A percentile compares a stretch with the other conserved stretches of the same genome.
Conservation (phyloP, 371 early-diverging fungal genomes). For the Cokeromyces recurvatus region DNA sequence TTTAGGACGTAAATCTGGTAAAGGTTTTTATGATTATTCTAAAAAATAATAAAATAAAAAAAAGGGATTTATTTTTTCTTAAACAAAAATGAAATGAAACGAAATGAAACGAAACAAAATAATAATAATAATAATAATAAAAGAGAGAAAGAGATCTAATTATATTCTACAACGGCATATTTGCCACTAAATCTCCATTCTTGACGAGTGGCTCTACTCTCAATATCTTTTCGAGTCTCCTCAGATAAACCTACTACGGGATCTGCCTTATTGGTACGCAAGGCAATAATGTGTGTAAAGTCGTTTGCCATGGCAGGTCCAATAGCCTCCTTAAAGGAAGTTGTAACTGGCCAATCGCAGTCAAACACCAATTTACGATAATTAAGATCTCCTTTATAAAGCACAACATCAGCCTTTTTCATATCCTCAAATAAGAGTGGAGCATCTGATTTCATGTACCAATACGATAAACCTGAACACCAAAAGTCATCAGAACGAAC, state of each 20-base stretch:
- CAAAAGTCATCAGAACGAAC: constrained; percentile 76
- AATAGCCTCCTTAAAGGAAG: constrained; percentile 78
- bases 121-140: no score
- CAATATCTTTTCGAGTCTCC: constrained; percentile 59
- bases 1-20: constrained; percentile 87
- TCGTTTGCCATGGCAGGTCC: constrained; percentile 58
- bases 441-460: constrained; percentile 62
- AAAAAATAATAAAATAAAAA: constrained; percentile 17
- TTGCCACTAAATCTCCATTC: constrained; percentile 74
- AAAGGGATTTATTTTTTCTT: no score
- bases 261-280: constrained; percentile 90
- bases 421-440: constrained; percentile 59
- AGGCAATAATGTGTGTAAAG: constrained; percentile 61
- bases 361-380: constrained; percentile 92
- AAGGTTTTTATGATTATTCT: constrained; percentile 84
- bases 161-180: constrained; percentile 69
- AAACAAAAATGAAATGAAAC: no score
- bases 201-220: constrained; percentile 26
- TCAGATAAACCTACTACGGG: constrained; percentile 72
- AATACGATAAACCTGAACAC: constrained; percentile 78
- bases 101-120: no score
- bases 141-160: background rate
- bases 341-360: constrained; percentile 76
- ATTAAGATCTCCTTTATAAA: constrained; percentile 97
- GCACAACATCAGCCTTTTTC: constrained; percentile 54